These are phyloP conservation scores for Leptosphaerulina australis DNA, from an alignment of 2,329 filamentous ascomycete genomes.

Conservation along the genomic window DNA sequence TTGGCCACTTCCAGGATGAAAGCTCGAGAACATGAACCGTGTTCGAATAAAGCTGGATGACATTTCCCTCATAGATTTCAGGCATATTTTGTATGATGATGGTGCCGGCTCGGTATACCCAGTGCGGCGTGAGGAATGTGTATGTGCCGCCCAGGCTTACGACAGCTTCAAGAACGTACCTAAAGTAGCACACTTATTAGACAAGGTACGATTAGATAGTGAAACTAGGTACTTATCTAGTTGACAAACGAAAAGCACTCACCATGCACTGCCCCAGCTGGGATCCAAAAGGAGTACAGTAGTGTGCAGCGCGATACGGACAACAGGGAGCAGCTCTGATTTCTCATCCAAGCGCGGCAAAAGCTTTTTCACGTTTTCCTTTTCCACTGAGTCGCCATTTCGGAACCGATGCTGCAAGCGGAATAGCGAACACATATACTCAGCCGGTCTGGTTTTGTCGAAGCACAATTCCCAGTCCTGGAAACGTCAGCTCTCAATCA, in stretches of 20 bases:
- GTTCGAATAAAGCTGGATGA: constrained; percentile 46
- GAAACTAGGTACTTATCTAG: too few species aligned
- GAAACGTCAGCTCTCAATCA: constrained; percentile 8
- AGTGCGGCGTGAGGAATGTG: constrained; percentile 44
- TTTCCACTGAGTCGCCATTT: constrained; percentile 34
- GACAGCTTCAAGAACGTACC: constrained; percentile 38
- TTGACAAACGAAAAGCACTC: background rate
- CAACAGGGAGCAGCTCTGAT: constrained; percentile 31
- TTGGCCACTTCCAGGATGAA: constrained; percentile 45
- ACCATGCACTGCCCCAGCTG: constrained; percentile 43
- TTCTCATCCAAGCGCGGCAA: constrained; percentile 37
- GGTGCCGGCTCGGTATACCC: constrained; percentile 44
- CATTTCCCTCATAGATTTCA: constrained; percentile 36
- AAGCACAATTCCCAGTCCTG: constrained; percentile 41
- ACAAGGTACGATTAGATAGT: background rate
- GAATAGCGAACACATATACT: constrained; percentile 45
- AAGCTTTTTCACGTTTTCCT: constrained; percentile 29
- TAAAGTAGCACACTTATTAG: background rate
- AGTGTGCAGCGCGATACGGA: constrained; percentile 40
- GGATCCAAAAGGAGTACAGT: constrained; percentile 44
- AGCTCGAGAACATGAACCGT: constrained; percentile 44
- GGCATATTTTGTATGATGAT: constrained; percentile 44
- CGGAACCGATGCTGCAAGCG: constrained; percentile 45
- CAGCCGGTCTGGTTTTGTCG: constrained; percentile 33
- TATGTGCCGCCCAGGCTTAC: constrained; percentile 40